Conservation (phyloP, 306 rosid genomes). For the Dryas alaskensis region DNA sequence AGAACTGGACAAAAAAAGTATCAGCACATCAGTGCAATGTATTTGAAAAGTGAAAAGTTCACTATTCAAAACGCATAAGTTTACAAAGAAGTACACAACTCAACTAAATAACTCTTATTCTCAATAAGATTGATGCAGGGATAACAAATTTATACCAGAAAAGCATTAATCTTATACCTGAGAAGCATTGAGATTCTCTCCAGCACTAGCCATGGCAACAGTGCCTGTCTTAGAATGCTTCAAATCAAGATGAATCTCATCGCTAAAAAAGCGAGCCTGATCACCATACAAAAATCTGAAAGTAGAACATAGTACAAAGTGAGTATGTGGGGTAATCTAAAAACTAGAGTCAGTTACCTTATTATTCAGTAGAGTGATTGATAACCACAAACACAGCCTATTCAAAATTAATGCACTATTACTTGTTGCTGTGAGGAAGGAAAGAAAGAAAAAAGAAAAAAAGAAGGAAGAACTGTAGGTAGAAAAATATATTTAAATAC, state of each 20-base stretch:
- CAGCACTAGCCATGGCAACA: constrained; percentile 94
- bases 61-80: background rate
- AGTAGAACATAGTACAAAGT: background rate
- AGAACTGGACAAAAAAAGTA: constrained; percentile 54
- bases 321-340: background rate
- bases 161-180: constrained; percentile 49
- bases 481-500: background rate
- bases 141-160: constrained; percentile 1
- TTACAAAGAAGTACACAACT: background rate
- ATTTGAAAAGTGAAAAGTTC: constrained; percentile 1
- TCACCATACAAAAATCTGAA: constrained; percentile 88
- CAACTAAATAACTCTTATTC: background rate
- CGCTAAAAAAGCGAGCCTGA: constrained; percentile 87
- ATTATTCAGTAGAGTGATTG: background rate
- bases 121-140: constrained; percentile 2
- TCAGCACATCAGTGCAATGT: constrained; percentile 12
- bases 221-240: constrained; percentile 92
- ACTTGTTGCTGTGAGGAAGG: background rate
- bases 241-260: constrained; percentile 80
- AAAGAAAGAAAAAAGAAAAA: background rate
- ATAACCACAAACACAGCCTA: background rate
- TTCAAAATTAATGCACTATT: background rate
- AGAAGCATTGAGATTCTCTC: constrained; percentile 95
- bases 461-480: constrained; percentile 3
- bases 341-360: background rate